A percentile compares a stretch with the other conserved stretches of the same genome.
Conservation (phyloP, 2,329 filamentous ascomycete species). For the Mollisiaceae sp. region DNA sequence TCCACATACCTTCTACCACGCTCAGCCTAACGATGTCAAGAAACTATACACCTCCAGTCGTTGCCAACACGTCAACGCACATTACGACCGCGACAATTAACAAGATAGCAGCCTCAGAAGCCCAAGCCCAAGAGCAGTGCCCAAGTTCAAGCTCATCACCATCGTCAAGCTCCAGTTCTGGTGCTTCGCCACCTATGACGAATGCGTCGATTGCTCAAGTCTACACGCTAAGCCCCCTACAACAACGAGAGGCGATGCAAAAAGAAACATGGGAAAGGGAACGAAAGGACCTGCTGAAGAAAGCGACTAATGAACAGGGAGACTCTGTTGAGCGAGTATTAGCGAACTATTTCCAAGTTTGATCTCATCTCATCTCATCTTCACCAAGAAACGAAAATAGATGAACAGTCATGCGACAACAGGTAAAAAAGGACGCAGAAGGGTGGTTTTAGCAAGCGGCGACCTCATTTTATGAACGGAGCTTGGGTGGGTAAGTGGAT, state of each 20-base stretch:
- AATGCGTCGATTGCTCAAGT: conserved; percentile 37
- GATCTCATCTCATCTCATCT: background rate
- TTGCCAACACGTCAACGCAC: conserved; percentile 15
- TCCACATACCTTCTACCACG: conserved; percentile 25
- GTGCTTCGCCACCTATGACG: background rate
- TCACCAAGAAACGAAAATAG: background rate
- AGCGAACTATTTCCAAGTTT: conserved; percentile 38
- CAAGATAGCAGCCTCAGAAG: conserved; percentile 13
- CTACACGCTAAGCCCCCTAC: conserved; percentile 49
- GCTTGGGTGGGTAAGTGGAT: background rate
- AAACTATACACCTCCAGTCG: conserved; percentile 21
- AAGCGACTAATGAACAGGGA: conserved; percentile 34
- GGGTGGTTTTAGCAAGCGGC: background rate
- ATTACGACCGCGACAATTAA: conserved; percentile 17
- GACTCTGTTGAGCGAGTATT: conserved; percentile 35
- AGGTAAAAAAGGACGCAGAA: background rate
- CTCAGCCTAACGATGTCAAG: conserved; percentile 18
- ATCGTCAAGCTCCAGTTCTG: conserved; percentile 18
- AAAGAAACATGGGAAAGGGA: conserved; percentile 51
- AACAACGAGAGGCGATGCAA: conserved; percentile 55
- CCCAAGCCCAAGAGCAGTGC: conserved; percentile 54
- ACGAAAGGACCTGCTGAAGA: conserved; percentile 45
- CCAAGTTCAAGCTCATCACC: conserved; percentile 45
- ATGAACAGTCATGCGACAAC: background rate
- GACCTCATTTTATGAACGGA: background rate